Base-by-base conservation (phyloP, 1,139 yeast genomes). In the Pichia sp. region DNA sequence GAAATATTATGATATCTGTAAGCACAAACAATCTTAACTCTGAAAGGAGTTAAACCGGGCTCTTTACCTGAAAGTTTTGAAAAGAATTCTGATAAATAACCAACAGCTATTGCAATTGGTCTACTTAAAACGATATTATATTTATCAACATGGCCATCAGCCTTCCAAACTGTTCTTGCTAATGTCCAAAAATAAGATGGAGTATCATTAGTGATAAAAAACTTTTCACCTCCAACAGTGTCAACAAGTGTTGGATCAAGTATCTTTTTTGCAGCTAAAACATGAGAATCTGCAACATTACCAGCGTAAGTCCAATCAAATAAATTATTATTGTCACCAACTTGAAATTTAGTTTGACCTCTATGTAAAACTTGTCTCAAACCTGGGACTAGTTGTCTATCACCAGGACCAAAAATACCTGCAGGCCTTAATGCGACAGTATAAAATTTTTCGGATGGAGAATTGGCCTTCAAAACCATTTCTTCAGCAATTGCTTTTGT, bases 301-400 rank as follows among this genome's bases (percentile, higher is more conserved):
- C 97, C 98, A n/a, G 87, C 99, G 64, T 90, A 95, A 0, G 98
- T 90, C 86, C 96, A 90, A 67, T 95, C 99, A 64, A 93, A 95
- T 55, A 95, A 71, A 66, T 93, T 93, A 67, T 87, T 82, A 70
- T 95, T 95, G 67, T 88, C 93, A 58, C 99, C 99, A 49, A 95
- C 75, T 69, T 95, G 99, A 69, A 88, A 89, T 68, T 86, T 87
- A 38, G 93, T 86, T 68, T 93, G 98, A 18, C 96, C 96, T 53
- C 82, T 73, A 58, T 78, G 77, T 3, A 96, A 93, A 48, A 90
- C 96, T 19, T 79, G 79, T 63, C 96, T 80, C 54, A 95, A 74
- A 2, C 96, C 96, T 6, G 99, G 99, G 47, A 95, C 93, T 64
- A 93, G 73, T 68, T 95, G 99, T 57, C 99, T 81, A 69, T 95